phyloP scores from a whole-genome alignment of 768 basidiomycete species.

The Tylopilus plumbeoviolaceoides region DNA sequence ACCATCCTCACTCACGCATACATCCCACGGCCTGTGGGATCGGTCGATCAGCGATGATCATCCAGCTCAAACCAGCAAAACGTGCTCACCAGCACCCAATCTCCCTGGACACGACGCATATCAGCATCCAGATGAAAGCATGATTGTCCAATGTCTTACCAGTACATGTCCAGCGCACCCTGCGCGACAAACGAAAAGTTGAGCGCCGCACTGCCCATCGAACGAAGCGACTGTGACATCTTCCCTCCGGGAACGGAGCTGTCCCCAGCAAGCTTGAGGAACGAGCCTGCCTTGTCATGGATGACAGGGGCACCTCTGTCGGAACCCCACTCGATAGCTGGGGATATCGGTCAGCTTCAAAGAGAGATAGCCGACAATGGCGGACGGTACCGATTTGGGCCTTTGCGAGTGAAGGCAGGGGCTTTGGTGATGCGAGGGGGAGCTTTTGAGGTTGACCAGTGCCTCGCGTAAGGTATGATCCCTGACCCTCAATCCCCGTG shows the following conservation, averaged over 20 bases:
- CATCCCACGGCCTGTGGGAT: slow-evolving; percentile 69
- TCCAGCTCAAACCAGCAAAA: not conserved
- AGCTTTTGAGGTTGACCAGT: slow-evolving; percentile 47
- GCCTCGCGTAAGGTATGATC: slow-evolving; percentile 67
- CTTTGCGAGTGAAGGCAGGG: slow-evolving; percentile 62
- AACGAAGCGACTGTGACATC: slow-evolving; percentile 84
- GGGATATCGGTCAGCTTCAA: slow-evolving; percentile 4
- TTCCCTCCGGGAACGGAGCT: slow-evolving; percentile 61
- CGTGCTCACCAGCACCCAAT: slow-evolving; percentile 64
- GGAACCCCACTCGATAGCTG: slow-evolving; percentile 87
- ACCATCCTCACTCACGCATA: slow-evolving; percentile 48
- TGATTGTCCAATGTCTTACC: slow-evolving; percentile 42
- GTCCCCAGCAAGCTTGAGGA: slow-evolving; percentile 72
- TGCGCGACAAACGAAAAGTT: slow-evolving; percentile 85
- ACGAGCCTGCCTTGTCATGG: slow-evolving; percentile 58
- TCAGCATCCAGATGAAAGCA: not conserved
- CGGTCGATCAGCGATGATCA: not conserved
- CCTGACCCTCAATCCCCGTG: slow-evolving; percentile 73
- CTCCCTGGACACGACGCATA: slow-evolving; percentile 47
- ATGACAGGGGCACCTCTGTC: slow-evolving; percentile 59
- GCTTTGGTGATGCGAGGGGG: slow-evolving; percentile 62
- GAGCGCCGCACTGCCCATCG: slow-evolving; percentile 79
- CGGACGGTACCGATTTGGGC: slow-evolving; percentile 56
- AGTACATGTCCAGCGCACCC: slow-evolving; percentile 84
- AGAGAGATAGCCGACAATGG: not conserved